A percentile compares a stretch with the other conserved stretches of the same genome.
phyloP scores from a whole-genome alignment of 805 yeast genomes.

The Citeromyces nyonsensis region DNA sequence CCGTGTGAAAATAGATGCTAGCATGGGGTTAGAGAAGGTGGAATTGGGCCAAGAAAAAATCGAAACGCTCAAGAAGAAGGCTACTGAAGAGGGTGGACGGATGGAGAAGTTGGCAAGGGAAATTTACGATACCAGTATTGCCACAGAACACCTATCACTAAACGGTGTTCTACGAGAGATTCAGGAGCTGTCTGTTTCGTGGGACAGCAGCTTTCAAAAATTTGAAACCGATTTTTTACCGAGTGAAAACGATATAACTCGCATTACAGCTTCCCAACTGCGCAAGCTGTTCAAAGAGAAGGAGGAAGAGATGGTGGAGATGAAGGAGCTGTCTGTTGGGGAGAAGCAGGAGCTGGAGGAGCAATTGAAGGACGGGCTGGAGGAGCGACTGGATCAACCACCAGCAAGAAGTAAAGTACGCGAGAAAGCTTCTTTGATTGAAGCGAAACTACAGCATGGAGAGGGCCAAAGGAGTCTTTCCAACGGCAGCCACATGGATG shows the following conservation, averaged over 20 bases:
- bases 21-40: constrained; percentile 53
- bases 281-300: constrained; percentile 56
- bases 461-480: neutral
- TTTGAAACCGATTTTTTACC: constrained; percentile 76
- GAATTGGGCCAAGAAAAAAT: constrained; percentile 53
- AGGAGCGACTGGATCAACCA: neutral
- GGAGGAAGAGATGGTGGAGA: constrained; percentile 6
- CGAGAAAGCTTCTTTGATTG: constrained; percentile 1
- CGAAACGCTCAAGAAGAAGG: constrained; percentile 36
- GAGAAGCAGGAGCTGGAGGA: constrained; percentile 9
- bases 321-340: constrained; percentile 3
- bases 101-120: constrained; percentile 29
- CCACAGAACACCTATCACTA: constrained; percentile 53
- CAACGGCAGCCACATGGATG: constrained; percentile 2
- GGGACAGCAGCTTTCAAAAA: constrained; percentile 75
- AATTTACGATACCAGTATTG: constrained; percentile 36
- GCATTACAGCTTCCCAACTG: constrained; percentile 80
- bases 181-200: constrained; percentile 69
- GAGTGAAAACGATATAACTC: constrained; percentile 81
- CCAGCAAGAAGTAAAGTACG: neutral
- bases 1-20: constrained; percentile 58
- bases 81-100: constrained; percentile 30
- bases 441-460: constrained; percentile 1
- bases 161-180: constrained; percentile 56
- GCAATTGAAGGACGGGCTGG: neutral